A percentile compares a stretch with the other conserved stretches of the same genome.
Conservation (phyloP, 192 early-diverging fungal species). For the Glomus cerebriforme region DNA sequence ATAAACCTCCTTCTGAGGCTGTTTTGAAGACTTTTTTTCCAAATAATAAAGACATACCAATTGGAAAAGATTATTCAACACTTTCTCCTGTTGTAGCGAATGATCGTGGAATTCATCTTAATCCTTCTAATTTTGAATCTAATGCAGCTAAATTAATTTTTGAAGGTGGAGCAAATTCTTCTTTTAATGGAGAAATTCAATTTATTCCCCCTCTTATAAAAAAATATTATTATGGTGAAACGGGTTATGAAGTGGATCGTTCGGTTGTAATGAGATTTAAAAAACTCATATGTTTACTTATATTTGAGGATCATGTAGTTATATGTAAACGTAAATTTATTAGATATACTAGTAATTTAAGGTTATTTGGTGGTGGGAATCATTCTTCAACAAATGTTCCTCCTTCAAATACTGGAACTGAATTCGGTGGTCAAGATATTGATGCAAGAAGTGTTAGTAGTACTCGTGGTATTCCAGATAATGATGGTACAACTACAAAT, state of each 20-base stretch:
- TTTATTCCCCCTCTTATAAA: slow-evolving; percentile 48
- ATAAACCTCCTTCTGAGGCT: slow-evolving; percentile 62
- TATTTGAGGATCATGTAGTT: slow-evolving; percentile 68
- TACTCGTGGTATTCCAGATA: slow-evolving; percentile 30
- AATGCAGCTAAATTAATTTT: slow-evolving; percentile 56
- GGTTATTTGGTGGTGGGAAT: slow-evolving; percentile 35
- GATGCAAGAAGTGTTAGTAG: slow-evolving; percentile 57
- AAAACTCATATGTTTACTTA: slow-evolving; percentile 61
- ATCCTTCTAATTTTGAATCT: slow-evolving; percentile 61
- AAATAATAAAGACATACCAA: slow-evolving; percentile 23
- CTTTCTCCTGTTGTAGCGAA: slow-evolving; percentile 38
- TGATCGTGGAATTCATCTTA: slow-evolving; percentile 53
- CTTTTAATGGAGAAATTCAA: neutral
- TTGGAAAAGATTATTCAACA: slow-evolving; percentile 27
- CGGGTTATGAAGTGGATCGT: slow-evolving; percentile 65
- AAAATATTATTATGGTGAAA: slow-evolving; percentile 68
- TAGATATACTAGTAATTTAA: slow-evolving; percentile 39
- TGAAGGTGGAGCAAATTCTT: slow-evolving; percentile 36
- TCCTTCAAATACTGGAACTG: slow-evolving; percentile 27
- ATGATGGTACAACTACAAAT: slow-evolving; percentile 43
- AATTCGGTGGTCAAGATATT: slow-evolving; percentile 32
- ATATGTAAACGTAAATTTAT: slow-evolving; percentile 68
- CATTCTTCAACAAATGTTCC: slow-evolving; percentile 34
- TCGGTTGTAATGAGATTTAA: slow-evolving; percentile 60
- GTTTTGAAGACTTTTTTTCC: slow-evolving; percentile 45